phyloP scores from a whole-genome alignment of 1,139 yeast species.

The Candida albicans region DNA sequence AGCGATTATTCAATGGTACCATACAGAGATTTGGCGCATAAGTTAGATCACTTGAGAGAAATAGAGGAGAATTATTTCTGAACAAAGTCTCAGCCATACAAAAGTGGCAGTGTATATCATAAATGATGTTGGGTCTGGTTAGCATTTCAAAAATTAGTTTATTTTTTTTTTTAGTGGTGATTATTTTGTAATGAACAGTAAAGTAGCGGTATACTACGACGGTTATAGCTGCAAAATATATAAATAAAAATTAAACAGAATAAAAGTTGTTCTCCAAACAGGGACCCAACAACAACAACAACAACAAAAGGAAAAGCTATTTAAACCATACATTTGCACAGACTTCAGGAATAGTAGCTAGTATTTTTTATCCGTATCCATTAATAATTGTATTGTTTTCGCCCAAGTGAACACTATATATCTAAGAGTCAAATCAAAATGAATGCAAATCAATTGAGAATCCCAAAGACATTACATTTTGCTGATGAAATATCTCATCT shows the following conservation, averaged over 20 bases:
- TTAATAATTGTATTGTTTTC: too few relatives aligned
- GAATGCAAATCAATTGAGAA: constrained; percentile 5
- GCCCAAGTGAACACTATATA: too few relatives aligned
- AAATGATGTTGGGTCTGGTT: not conserved
- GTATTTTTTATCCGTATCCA: not conserved
- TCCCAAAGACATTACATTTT: constrained; percentile 9
- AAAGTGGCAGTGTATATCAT: too few relatives aligned
- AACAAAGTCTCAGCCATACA: not conserved
- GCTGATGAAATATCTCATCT: constrained; percentile 7
- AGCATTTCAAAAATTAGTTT: not conserved
- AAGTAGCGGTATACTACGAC: not conserved
- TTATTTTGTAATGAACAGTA: not conserved
- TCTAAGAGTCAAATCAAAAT: not conserved
- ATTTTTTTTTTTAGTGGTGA: not conserved
- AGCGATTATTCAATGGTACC: constrained; percentile 5
- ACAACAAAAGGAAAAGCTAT: too few relatives aligned
- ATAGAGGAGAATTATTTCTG: constrained; percentile 4
- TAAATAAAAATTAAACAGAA: not conserved
- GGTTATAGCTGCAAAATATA: not conserved
- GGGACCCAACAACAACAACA: too few relatives aligned
- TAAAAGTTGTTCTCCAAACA: not conserved
- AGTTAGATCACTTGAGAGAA: constrained; percentile 9
- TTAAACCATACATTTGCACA: too few relatives aligned
- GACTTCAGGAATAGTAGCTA: not conserved
- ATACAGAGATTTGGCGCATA: constrained; percentile 7